Evolutionary conservation across 805 yeast genomes (phyloP).

Genomic region (Schwanniomyces sp.): DNA sequence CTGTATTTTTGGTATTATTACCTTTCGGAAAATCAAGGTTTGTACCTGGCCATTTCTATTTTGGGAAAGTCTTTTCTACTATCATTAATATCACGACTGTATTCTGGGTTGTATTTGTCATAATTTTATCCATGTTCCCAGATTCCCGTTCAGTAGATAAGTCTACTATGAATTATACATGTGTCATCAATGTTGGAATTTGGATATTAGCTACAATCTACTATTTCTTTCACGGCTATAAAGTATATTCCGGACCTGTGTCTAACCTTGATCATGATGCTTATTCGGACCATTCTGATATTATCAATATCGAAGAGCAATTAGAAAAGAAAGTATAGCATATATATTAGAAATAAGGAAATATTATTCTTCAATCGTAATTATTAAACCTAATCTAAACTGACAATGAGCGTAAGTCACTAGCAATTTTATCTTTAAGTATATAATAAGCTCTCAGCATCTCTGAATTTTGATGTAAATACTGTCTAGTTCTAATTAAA

Average conservation of each 20-base stretch:
- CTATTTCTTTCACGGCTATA: conserved; percentile 52
- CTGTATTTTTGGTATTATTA: conserved; percentile 54
- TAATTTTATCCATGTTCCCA: conserved; percentile 65
- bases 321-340: conserved; percentile 2
- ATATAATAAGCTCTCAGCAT: background rate
- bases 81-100: conserved; percentile 45
- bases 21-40: conserved; percentile 51
- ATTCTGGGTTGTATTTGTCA: conserved; percentile 51
- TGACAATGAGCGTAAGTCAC: background rate
- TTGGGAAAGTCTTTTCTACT: conserved; percentile 51
- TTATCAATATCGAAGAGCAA: background rate
- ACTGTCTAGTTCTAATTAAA: background rate
- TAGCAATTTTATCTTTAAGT: conserved; percentile 1
- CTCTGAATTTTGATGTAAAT: background rate
- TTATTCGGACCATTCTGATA: background rate
- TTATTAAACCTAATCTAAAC: background rate
- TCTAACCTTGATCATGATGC: conserved; percentile 17
- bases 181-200: conserved; percentile 60
- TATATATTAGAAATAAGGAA: background rate
- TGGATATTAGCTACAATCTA: conserved; percentile 56
- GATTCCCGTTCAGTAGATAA: conserved; percentile 38
- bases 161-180: conserved; percentile 66
- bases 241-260: conserved; percentile 57
- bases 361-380: too few relatives aligned
- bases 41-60: conserved; percentile 65